Percentiles rank a stretch among this genome's conserved stretches.
phyloP scores from a whole-genome alignment of 768 basidiomycete species.

The Pulveroboletus sp. region DNA sequence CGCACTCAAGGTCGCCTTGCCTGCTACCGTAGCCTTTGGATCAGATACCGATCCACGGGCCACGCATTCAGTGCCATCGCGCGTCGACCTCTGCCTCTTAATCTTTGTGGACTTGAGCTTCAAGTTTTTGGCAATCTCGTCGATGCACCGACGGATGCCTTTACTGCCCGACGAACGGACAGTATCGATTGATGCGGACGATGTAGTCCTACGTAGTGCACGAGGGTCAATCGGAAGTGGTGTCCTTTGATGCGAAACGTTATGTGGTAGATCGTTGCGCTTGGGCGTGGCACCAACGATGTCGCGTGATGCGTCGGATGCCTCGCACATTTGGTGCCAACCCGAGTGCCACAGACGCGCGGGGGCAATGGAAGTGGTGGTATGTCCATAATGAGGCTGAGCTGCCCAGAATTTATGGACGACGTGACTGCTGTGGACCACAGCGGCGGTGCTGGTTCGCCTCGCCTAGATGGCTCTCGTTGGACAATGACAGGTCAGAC shows the following conservation, averaged over 20 bases:
- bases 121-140: slow-evolving; percentile 6
- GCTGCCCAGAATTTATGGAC: too few relatives aligned
- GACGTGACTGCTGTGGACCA: too few relatives aligned
- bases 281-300: neutral
- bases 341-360: too few relatives aligned
- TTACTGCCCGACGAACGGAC: slow-evolving; percentile 1
- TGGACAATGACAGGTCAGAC: too few relatives aligned
- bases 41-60: neutral
- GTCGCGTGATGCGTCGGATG: too few relatives aligned
- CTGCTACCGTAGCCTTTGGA: neutral
- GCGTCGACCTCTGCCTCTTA: neutral
- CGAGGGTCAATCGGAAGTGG: slow-evolving; percentile 1
- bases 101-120: slow-evolving; percentile 7
- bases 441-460: too few relatives aligned
- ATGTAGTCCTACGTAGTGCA: slow-evolving; percentile 16
- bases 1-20: too few relatives aligned
- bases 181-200: slow-evolving; percentile 17
- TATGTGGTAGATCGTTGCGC: neutral
- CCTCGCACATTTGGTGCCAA: too few relatives aligned
- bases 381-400: too few relatives aligned
- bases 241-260: neutral
- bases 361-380: too few relatives aligned
- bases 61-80: neutral
- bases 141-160: slow-evolving; percentile 13
- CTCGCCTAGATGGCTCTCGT: too few relatives aligned